Evolutionary conservation across 305 asterid genomes (phyloP), one percentile per base, ranked within the genome.

Genomic region (Fraxinus xanthoxyloides): DNA sequence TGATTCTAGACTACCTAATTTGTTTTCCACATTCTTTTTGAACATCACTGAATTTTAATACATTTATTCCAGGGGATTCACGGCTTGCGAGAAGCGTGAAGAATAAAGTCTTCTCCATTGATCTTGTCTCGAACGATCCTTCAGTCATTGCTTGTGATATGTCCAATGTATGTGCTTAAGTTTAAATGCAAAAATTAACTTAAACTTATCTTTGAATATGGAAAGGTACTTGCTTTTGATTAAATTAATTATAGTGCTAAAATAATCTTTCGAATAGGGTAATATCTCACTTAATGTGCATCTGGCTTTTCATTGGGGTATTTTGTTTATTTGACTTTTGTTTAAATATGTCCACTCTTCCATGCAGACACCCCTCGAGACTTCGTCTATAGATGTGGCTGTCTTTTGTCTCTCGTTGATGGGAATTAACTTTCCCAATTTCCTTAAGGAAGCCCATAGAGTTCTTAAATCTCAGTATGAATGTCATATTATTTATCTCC

Each of bases 321-420:
- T 26, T 26, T 0, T 28, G 21, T 10, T 8, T 23, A 7, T 63
- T 67, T 67, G 36, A 23, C 69, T 6, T 21, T 59, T 7, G 38
- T 67, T 8, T 67, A 28, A 67, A 67, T 67, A 67, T 28, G 26
- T 24, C 72, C 30, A 13, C 84, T 85, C 35, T 63, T 56, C 48
- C 80, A 36, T 85, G 89, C 92, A 95, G 99, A 94, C 97, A 30
- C 98, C 98, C n/a, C 92, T 96, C n/a, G 89, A 80, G 75, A 83
- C 96, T 28, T 90, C 93, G 35, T 92, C 95, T 13, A 91, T 90
- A 73, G 98, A 96, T 78, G 90, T 93, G 84, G 92, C 97, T 19
- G 92, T 96, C 75, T 96, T 96, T 86, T 96, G 98, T 79, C 97
- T 94, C 85, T 96, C 99, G 26, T 89, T 96, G 80, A 96, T 96